phyloP scores from a whole-genome alignment of 1,284 basidiomycete species.

The Boletus semigastroideus region DNA sequence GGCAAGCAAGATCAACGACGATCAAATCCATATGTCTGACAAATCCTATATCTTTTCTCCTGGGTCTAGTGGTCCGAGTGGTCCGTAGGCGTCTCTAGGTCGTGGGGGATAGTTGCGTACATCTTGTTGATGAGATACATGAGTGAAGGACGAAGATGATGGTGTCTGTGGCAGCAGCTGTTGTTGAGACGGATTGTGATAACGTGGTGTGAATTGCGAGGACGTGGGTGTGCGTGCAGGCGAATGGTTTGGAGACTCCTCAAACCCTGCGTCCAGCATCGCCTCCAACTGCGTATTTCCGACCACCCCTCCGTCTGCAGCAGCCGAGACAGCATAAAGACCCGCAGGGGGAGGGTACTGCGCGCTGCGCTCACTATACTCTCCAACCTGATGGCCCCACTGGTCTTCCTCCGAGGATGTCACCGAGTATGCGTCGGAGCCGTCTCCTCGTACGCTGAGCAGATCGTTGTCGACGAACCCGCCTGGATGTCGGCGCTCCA shows the following conservation, averaged over 20 bases:
- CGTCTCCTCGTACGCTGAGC: conserved; percentile 55
- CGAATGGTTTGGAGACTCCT: conserved; percentile 46
- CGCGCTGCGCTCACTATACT: conserved; percentile 82
- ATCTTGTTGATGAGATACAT: conserved; percentile 36
- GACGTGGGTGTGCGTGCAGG: conserved; percentile 36
- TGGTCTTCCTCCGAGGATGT: conserved; percentile 90
- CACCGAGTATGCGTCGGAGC: conserved; percentile 75
- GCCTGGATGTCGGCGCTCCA: conserved; percentile 71
- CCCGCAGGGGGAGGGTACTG: conserved; percentile 82
- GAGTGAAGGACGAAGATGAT: conserved; percentile 50
- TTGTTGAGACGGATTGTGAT: conserved; percentile 50
- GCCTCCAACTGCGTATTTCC: conserved; percentile 80
- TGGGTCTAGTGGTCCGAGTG: conserved; percentile 76
- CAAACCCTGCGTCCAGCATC: conserved; percentile 87
- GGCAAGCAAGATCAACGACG: conserved; percentile 7
- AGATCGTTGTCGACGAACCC: conserved; percentile 67
- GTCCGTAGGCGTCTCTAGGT: conserved; percentile 60
- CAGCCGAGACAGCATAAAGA: conserved; percentile 46
- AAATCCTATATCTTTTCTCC: conserved; percentile 36
- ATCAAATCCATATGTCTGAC: conserved; percentile 2
- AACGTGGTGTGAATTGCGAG: conserved; percentile 48
- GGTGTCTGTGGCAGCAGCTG: conserved; percentile 47
- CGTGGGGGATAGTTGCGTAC: conserved; percentile 44
- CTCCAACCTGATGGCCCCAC: conserved; percentile 86
- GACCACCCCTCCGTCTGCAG: conserved; percentile 52